phyloP scores from a whole-genome alignment of 1,139 yeast genomes.

The Yamadazyma oceani region DNA sequence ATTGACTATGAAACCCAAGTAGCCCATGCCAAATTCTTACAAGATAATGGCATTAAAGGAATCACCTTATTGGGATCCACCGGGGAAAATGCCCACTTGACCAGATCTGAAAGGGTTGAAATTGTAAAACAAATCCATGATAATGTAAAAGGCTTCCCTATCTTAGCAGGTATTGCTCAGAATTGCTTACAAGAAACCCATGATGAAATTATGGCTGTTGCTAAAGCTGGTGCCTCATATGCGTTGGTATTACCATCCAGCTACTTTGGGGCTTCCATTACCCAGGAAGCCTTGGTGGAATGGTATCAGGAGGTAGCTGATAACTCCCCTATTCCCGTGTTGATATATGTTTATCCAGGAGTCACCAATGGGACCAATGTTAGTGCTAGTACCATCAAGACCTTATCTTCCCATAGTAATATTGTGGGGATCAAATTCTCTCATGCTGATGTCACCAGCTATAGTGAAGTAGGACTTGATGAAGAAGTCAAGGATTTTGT shows the following conservation, averaged over 20 bases:
- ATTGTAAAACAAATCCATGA: conserved; percentile 32
- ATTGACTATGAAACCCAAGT: conserved; percentile 34
- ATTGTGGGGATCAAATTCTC: conserved; percentile 51
- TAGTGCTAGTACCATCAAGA: conserved; percentile 27
- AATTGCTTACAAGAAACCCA: conserved; percentile 40
- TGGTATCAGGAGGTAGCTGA: conserved; percentile 49
- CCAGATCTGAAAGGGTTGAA: conserved; percentile 38
- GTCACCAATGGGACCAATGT: conserved; percentile 39
- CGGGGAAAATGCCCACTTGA: conserved; percentile 49
- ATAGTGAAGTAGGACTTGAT: conserved; percentile 36
- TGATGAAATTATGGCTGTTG: conserved; percentile 34
- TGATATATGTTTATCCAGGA: conserved; percentile 53
- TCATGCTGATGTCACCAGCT: conserved; percentile 30
- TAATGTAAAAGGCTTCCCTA: conserved; percentile 37
- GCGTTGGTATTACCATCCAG: conserved; percentile 48
- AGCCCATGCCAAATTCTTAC: conserved; percentile 33
- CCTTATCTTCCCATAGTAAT: conserved; percentile 38
- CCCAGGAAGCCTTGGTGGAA: conserved; percentile 43
- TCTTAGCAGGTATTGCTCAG: conserved; percentile 48
- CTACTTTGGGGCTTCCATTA: conserved; percentile 42
- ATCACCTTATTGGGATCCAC: conserved; percentile 37
- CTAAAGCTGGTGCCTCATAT: conserved; percentile 43
- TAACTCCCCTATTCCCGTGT: conserved; percentile 40
- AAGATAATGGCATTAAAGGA: conserved; percentile 32
- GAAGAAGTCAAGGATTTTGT: conserved; percentile 28